Evolutionary conservation across 2,329 filamentous ascomycete genomes (phyloP).

Genomic region (Cercospora citrullina): DNA sequence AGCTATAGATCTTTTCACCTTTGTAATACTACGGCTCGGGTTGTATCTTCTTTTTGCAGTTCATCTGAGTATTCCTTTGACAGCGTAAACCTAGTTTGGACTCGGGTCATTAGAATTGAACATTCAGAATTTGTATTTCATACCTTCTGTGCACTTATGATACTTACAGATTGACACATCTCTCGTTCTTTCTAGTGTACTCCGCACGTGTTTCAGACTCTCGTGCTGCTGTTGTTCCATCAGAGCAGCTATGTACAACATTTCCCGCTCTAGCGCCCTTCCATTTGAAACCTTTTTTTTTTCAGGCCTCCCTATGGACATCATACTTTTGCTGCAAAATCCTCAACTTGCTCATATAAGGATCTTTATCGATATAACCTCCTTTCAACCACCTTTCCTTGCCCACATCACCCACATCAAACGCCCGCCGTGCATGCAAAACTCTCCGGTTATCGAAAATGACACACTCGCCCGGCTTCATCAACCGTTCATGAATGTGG

Average conservation of each 20-base stretch:
- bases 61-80: too few species aligned
- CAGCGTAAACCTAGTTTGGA: too few species aligned
- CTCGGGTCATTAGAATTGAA: background rate
- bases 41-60: too few species aligned
- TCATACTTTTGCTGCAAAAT: conserved; percentile 25
- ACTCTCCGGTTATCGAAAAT: conserved; percentile 88
- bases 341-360: conserved; percentile 49
- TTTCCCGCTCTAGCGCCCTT: background rate
- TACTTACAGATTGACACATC: background rate
- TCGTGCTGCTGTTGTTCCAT: background rate
- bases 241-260: background rate
- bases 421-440: conserved; percentile 78
- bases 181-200: background rate
- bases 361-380: conserved; percentile 73
- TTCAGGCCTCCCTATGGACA: background rate
- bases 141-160: background rate
- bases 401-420: conserved; percentile 63
- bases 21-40: too few species aligned
- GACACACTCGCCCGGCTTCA: conserved; percentile 81
- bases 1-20: too few species aligned
- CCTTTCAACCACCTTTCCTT: conserved; percentile 79
- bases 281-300: background rate
- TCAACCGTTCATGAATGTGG: conserved; percentile 67
- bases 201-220: background rate
- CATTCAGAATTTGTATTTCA: background rate